phyloP scores from a whole-genome alignment of 371 early-diverging fungal species.

The Dichotomocladium elegans region DNA sequence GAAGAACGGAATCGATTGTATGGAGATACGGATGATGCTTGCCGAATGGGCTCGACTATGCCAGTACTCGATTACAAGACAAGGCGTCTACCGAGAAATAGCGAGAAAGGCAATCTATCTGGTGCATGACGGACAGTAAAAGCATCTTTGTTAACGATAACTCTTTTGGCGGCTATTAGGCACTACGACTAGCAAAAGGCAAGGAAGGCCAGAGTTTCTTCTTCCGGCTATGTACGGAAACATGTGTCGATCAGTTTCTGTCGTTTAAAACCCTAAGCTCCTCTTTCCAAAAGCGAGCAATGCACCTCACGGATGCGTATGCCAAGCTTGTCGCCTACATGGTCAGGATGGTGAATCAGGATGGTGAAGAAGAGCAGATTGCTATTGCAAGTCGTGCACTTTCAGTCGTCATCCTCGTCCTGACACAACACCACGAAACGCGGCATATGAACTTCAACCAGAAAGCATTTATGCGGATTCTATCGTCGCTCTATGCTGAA shows the following conservation, averaged over 20 bases:
- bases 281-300: conserved; percentile 14
- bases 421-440: conserved; percentile 81
- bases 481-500: conserved; percentile 80
- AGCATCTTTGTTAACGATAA: background rate
- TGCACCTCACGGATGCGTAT: conserved; percentile 71
- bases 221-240: conserved; percentile 32
- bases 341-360: conserved; percentile 40
- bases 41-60: conserved; percentile 87
- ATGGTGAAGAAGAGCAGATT: conserved; percentile 48
- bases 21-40: conserved; percentile 47
- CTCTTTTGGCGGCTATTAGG: conserved; percentile 1
- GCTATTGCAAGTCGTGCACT: conserved; percentile 72
- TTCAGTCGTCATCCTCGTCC: conserved; percentile 77
- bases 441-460: conserved; percentile 80
- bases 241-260: conserved; percentile 24
- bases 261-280: conserved; percentile 18
- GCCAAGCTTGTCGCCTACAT: conserved; percentile 73
- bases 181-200: conserved; percentile 14
- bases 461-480: conserved; percentile 84
- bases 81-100: conserved; percentile 57
- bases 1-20: conserved; percentile 9
- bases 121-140: background rate
- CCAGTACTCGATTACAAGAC: conserved; percentile 72
- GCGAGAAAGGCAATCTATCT: conserved; percentile 53
- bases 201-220: conserved; percentile 29